Base-by-base conservation (phyloP, 768 basidiomycete species). In the Lentinula sp. region DNA sequence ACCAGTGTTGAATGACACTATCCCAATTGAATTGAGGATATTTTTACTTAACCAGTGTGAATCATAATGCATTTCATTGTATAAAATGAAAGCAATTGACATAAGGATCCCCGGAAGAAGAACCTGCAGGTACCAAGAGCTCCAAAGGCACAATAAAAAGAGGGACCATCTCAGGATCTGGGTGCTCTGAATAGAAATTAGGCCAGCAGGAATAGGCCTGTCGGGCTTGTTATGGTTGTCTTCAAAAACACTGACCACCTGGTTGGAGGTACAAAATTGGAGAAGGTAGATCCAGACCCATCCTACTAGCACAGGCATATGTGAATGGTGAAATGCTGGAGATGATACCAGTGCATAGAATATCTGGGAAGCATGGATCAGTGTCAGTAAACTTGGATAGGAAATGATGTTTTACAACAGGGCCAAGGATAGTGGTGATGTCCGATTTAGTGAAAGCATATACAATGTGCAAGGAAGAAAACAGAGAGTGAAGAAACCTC, bases 261-360 rank as follows among this genome's bases (percentile, higher is more conserved):
- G 74, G 59, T 75, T 75, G 4, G 73, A 66, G 28, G 71, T 60
- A 51, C 65, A 66, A 63, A 69, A 67, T 54, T 71, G 69, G 12
- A 75, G 64, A 8, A 69, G 64, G 57, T 73, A 65, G n/a, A 70
- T 48, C 72, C 72, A 74, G 6, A 71, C 63, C 74, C 73, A 75
- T n/a, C n/a, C n/a, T n/a, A n/a, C n/a, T n/a, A n/a, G n/a, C n/a
- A n/a, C n/a, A n/a, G n/a, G n/a, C n/a, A n/a, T n/a, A n/a, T n/a
- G n/a, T n/a, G n/a, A n/a, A n/a, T n/a, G n/a, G n/a, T n/a, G n/a
- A n/a, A n/a, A n/a, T n/a, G n/a, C n/a, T n/a, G n/a, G n/a, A n/a
- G n/a, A n/a, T n/a, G n/a, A n/a, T n/a, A n/a, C n/a, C n/a, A n/a
- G n/a, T n/a, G n/a, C n/a, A n/a, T n/a, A n/a, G n/a, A n/a, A n/a